Evolutionary conservation across 352 stramenopile genomes (phyloP).

Genomic region (Achlya hypogyna): DNA sequence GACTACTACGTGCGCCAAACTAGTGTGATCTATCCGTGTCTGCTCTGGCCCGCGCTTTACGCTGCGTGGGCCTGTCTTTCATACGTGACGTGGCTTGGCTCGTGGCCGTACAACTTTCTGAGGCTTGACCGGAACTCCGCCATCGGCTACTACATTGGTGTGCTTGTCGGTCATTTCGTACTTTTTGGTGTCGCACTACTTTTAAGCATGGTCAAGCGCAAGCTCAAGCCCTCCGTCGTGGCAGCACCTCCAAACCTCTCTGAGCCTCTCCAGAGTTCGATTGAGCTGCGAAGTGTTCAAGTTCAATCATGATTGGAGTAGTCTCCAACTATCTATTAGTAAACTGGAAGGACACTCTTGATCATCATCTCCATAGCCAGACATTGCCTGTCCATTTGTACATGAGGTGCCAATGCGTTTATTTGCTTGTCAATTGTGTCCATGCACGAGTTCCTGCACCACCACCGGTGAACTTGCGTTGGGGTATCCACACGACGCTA

Average conservation of each 20-base stretch:
- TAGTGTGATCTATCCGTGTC: not conserved
- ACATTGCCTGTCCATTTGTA: too few relatives aligned
- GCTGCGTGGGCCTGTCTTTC: constrained; percentile 1
- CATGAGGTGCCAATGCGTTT: too few relatives aligned
- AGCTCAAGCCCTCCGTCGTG: not conserved
- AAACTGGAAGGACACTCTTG: not conserved
- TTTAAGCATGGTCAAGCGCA: not conserved
- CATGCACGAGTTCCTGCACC: too few relatives aligned
- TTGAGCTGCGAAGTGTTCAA: too few relatives aligned
- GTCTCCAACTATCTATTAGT: too few relatives aligned
- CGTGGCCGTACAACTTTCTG: constrained; percentile 15
- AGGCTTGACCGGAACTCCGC: not conserved
- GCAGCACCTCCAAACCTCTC: not conserved
- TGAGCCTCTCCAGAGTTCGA: too few relatives aligned
- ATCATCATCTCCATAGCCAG: not conserved
- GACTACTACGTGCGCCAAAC: not conserved
- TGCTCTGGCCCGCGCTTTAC: constrained; percentile 12
- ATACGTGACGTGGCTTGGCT: constrained; percentile 1
- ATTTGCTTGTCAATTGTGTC: too few relatives aligned
- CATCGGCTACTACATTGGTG: constrained; percentile 1
- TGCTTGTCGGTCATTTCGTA: not conserved
- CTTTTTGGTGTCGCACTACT: not conserved
- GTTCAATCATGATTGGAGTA: too few relatives aligned
- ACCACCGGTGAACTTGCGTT: too few relatives aligned
- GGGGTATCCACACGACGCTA: too few relatives aligned